A percentile compares a stretch with the other conserved stretches of the same genome.
These are phyloP conservation scores for Blyttiomyces sp. DNA, from an alignment of 371 early-diverging fungal species.

Conservation along the genomic window DNA sequence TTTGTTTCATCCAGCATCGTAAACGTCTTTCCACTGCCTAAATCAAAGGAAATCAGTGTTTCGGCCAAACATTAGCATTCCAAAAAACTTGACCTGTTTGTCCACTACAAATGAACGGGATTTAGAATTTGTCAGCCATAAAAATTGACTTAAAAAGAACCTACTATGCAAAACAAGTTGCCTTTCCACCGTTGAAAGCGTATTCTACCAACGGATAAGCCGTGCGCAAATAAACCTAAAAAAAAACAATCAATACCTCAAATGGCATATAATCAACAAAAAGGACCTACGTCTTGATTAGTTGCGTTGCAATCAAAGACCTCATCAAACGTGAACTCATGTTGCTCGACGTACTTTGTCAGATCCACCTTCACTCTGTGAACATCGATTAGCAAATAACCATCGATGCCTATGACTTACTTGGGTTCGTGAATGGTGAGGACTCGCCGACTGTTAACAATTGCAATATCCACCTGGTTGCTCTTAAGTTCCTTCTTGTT, in stretches of 20 bases:
- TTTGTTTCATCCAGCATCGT: conserved; percentile 88
- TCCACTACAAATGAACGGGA: conserved; percentile 64
- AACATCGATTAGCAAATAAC: background rate
- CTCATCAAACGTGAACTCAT: conserved; percentile 94
- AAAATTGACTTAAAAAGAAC: no score
- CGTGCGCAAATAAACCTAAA: conserved; percentile 80
- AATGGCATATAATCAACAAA: background rate
- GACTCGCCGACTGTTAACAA: conserved; percentile 59
- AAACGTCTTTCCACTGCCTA: conserved; percentile 94
- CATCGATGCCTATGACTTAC: conserved; percentile 40
- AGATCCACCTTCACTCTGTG: conserved; percentile 86
- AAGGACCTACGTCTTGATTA: conserved; percentile 68
- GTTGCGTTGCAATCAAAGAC: conserved; percentile 80
- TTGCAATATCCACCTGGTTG: conserved; percentile 81
- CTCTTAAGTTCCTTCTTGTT: conserved; percentile 72
- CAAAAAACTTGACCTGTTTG: no score
- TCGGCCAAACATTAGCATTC: no score
- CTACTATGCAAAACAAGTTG: conserved; percentile 98
- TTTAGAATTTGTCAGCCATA: no score
- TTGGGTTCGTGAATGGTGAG: conserved; percentile 87
- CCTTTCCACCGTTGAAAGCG: conserved; percentile 92
- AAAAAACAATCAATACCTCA: no score
- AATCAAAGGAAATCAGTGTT: background rate
- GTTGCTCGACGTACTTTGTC: conserved; percentile 90
- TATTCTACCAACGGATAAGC: conserved; percentile 92